These are phyloP conservation scores for Penicillium manginii DNA, from an alignment of 495 filamentous ascomycete species.

Conservation along the genomic window DNA sequence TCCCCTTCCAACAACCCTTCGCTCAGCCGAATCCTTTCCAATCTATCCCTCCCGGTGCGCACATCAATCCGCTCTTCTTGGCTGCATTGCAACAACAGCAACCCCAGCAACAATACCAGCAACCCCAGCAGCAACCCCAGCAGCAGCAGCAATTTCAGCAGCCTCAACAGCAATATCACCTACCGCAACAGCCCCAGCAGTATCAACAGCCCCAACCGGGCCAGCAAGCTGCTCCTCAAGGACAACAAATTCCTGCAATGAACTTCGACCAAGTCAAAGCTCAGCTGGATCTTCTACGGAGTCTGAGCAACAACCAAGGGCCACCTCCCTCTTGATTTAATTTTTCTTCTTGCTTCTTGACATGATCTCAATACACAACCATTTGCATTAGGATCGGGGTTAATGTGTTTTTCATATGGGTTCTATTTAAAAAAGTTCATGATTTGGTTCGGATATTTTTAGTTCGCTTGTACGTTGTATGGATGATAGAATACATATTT, in stretches of 20 bases:
- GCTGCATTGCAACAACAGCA: constrained; percentile 50
- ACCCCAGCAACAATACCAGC: constrained; percentile 46
- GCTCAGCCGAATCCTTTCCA: constrained; percentile 38
- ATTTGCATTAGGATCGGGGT: constrained; percentile 37
- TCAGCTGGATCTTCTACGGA: constrained; percentile 50
- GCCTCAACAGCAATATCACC: constrained; percentile 43
- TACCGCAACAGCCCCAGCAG: constrained; percentile 33
- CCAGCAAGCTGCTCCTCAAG: too few species aligned
- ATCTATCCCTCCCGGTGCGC: constrained; percentile 51
- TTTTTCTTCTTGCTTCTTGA: constrained; percentile 15
- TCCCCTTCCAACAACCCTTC: constrained; percentile 39
- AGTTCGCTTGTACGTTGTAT: constrained; percentile 7
- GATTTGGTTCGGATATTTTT: constrained; percentile 5
- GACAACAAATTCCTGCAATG: constrained; percentile 14
- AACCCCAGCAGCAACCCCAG: constrained; percentile 41
- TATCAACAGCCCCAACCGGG: too few species aligned
- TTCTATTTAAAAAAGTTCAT: constrained; percentile 19
- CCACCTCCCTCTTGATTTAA: constrained; percentile 38
- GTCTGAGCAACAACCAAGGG: constrained; percentile 44
- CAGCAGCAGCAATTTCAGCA: constrained; percentile 43
- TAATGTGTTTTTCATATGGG: constrained; percentile 13
- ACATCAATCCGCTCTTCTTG: constrained; percentile 71
- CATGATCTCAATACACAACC: constrained; percentile 20
- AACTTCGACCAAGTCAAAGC: constrained; percentile 53
- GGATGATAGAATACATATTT: constrained; percentile 23